Percentiles rank a stretch among this genome's conserved stretches.
phyloP scores from a whole-genome alignment of 192 early-diverging fungal genomes.

The Coemansia sp. region DNA sequence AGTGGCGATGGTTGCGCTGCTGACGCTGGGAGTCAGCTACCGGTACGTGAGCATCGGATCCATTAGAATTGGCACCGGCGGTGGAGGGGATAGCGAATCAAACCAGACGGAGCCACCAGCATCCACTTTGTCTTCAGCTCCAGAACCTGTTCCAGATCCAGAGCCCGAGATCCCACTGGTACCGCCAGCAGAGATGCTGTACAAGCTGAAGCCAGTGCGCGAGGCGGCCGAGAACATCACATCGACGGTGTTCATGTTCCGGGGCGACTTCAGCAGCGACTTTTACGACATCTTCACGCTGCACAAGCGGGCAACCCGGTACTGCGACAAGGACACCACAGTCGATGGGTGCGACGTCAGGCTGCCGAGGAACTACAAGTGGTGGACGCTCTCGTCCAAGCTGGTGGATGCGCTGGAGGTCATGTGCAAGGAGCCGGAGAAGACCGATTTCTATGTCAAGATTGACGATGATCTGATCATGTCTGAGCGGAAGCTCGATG shows the following conservation, averaged over 20 bases:
- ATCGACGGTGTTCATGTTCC: constrained; percentile 6
- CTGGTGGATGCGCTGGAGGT: not conserved
- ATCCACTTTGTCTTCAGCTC: no score
- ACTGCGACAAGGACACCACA: constrained; percentile 6
- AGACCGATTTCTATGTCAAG: constrained; percentile 6
- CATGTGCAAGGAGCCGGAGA: not conserved
- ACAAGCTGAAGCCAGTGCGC: not conserved
- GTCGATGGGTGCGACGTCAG: not conserved
- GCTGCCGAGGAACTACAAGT: constrained; percentile 5
- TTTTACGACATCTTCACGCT: not conserved
- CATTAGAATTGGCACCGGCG: no score
- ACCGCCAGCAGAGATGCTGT: not conserved
- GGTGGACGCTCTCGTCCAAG: not conserved
- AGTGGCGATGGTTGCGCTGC: not conserved
- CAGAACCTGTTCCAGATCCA: no score
- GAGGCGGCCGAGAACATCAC: not conserved
- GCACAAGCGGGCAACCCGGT: not conserved
- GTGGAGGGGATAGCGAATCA: no score
- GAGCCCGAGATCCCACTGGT: not conserved
- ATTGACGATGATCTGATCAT: constrained; percentile 8
- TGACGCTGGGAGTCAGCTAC: not conserved
- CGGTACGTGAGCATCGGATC: not conserved
- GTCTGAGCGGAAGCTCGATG: not conserved
- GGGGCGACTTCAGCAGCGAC: constrained; percentile 9
- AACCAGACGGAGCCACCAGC: no score